Conservation (phyloP, 2,329 filamentous ascomycete genomes). For the Atkinsonella texensis region DNA sequence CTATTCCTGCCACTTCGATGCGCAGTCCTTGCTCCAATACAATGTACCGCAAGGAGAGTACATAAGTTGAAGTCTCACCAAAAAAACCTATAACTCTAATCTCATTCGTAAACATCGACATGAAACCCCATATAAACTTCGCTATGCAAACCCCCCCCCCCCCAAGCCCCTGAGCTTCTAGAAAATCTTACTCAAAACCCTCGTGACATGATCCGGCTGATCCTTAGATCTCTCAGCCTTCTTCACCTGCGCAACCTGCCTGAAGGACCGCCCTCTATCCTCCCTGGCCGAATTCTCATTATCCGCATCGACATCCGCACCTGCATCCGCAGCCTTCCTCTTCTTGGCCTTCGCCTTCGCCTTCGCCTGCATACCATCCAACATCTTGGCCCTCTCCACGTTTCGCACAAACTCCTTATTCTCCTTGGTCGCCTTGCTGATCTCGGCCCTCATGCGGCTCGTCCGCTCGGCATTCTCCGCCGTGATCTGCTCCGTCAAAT, state of each 20-base stretch:
- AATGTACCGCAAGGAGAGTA: no score
- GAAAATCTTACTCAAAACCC: slow-evolving; percentile 54
- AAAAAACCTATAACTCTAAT: neutral
- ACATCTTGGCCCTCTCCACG: slow-evolving; percentile 67
- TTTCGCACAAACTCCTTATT: slow-evolving; percentile 73
- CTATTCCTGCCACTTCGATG: no score
- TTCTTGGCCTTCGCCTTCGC: slow-evolving; percentile 33
- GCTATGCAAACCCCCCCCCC: neutral
- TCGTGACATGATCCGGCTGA: slow-evolving; percentile 44
- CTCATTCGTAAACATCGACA: neutral
- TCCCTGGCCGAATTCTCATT: slow-evolving; percentile 9
- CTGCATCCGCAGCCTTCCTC: slow-evolving; percentile 18
- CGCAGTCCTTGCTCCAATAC: no score
- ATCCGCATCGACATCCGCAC: slow-evolving; percentile 6
- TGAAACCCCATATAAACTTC: neutral
- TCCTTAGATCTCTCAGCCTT: slow-evolving; percentile 32
- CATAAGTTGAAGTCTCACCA: no score
- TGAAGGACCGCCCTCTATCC: slow-evolving; percentile 40
- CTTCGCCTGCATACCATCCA: slow-evolving; percentile 58
- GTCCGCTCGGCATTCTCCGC: slow-evolving; percentile 71
- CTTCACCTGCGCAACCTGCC: slow-evolving; percentile 49
- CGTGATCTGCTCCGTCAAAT: slow-evolving; percentile 65
- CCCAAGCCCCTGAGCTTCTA: slow-evolving; percentile 17
- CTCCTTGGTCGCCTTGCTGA: slow-evolving; percentile 62
- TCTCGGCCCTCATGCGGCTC: slow-evolving; percentile 65